Evolutionary conservation across 129 eudicot species (phyloP), one percentile per base, ranked within the genome.

Genomic region (Flaveria brownii): DNA sequence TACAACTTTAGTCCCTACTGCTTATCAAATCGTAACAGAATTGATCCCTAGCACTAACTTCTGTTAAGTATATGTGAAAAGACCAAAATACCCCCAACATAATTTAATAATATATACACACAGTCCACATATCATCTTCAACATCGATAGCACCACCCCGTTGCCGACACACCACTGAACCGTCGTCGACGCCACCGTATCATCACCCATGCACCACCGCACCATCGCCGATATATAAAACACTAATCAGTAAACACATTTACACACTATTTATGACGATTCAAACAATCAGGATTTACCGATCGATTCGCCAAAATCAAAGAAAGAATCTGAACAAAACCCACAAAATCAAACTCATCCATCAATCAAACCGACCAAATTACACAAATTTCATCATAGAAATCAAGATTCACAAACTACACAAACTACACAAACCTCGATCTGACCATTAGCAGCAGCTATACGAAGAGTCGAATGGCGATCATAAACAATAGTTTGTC

Each of bases 401-500:
- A 5, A 64, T 26, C n/a, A 11, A 26, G 61, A 79, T 42, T 11
- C 20, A 9, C 0, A 66, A 26, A 52, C 6, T 1, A 33, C 20
- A 9, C 1, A 66, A 26, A 52, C 6, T 7, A 33, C 55, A 66
- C 87, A 67, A 71, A 95, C 99, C 93, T 95, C 91, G 95, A 88
- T 95, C 92, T 88, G 99, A 80, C 95, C 99, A 87, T 86, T 84
- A 46, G 97, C 91, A 80, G 99, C 99, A 30, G 99, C 99, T 9
- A 95, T 78, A 77, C 91, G 99, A 83, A 95, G 81, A 81, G 86
- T 82, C 61, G 97, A 95, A 71, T 89, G 89, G 20, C 97, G 97
- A 89, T 88, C 96, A 75, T 85, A 95, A 18, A 86, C 86, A 17
- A 93, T 87, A 22, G 78, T 65, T 22, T 73, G 83, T 14, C 76